Evolutionary conservation across 2,329 filamentous ascomycete species (phyloP).

Genomic region (Aspergillus bombycis): DNA sequence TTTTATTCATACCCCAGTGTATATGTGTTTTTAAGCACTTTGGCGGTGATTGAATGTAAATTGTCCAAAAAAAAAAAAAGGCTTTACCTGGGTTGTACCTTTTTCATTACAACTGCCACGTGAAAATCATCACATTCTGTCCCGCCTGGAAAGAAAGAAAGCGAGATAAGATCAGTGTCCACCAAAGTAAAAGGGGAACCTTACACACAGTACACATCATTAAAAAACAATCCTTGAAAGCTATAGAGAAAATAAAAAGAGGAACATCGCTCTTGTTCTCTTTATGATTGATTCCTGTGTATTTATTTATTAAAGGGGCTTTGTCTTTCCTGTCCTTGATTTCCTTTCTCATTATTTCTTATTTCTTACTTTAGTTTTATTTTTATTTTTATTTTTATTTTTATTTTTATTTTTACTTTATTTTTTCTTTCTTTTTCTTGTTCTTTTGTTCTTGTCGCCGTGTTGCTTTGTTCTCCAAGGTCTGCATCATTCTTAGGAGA

Average conservation of each 20-base stretch:
- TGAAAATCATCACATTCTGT: conserved; percentile 11
- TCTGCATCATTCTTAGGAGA: background rate
- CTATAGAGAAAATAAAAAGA: background rate
- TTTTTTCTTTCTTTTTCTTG: background rate
- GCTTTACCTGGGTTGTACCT: background rate
- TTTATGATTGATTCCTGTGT: background rate
- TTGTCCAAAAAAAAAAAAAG: too few relatives aligned
- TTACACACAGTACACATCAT: background rate
- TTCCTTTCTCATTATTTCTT: too few relatives aligned
- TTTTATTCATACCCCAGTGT: background rate
- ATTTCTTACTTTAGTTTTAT: too few relatives aligned
- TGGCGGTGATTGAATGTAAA: background rate
- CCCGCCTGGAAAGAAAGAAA: conserved; percentile 7
- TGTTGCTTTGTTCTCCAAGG: background rate
- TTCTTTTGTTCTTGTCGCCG: background rate
- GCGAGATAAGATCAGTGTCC: conserved; percentile 24
- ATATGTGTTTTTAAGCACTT: background rate
- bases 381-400: too few relatives aligned
- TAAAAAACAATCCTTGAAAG: background rate
- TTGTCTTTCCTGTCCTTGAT: background rate
- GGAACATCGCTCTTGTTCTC: background rate
- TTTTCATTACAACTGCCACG: conserved; percentile 13
- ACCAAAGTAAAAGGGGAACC: conserved; percentile 1
- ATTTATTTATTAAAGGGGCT: background rate
- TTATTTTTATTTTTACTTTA: too few relatives aligned